Conservation (phyloP, 352 stramenopile genomes). For the Discostella stelligera region DNA sequence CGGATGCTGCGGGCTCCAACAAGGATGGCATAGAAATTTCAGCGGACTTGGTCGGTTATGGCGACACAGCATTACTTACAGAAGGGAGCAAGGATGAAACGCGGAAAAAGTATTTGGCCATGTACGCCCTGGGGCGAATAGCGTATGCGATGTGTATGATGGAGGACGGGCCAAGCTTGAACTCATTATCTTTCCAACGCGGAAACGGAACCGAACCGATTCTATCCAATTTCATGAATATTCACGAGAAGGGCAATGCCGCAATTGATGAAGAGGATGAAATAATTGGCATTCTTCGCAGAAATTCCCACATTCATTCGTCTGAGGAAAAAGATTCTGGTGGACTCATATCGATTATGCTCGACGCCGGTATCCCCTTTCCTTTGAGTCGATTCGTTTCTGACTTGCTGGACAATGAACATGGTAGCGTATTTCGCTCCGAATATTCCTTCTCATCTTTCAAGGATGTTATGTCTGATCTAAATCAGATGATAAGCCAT, state of each 20-base stretch:
- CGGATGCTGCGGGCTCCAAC: background rate
- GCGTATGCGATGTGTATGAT: slow-evolving; percentile 24
- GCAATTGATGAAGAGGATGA: slow-evolving; percentile 7
- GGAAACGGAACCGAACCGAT: background rate
- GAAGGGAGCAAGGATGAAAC: slow-evolving; percentile 7
- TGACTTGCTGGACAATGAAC: slow-evolving; percentile 29
- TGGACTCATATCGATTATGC: slow-evolving; percentile 24
- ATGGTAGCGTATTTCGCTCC: slow-evolving; percentile 13
- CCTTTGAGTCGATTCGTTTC: slow-evolving; percentile 34
- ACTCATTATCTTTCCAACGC: background rate
- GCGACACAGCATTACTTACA: slow-evolving; percentile 10
- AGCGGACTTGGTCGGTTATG: slow-evolving; percentile 18
- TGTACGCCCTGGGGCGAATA: slow-evolving; percentile 33
- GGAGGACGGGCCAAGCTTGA: background rate
- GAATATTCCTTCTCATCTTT: slow-evolving; percentile 42
- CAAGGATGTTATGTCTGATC: slow-evolving; percentile 29
- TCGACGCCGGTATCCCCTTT: slow-evolving; percentile 25
- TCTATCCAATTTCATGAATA: background rate
- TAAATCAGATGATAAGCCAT: slow-evolving; percentile 44
- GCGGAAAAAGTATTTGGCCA: slow-evolving; percentile 15
- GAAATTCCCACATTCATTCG: slow-evolving; percentile 6
- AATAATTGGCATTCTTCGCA: slow-evolving; percentile 6
- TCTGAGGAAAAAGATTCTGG: slow-evolving; percentile 14
- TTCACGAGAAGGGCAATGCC: slow-evolving; percentile 4
- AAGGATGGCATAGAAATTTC: background rate